Evolutionary conservation across 2,329 filamentous ascomycete species (phyloP).

Genomic region (Fusarium buharicum): DNA sequence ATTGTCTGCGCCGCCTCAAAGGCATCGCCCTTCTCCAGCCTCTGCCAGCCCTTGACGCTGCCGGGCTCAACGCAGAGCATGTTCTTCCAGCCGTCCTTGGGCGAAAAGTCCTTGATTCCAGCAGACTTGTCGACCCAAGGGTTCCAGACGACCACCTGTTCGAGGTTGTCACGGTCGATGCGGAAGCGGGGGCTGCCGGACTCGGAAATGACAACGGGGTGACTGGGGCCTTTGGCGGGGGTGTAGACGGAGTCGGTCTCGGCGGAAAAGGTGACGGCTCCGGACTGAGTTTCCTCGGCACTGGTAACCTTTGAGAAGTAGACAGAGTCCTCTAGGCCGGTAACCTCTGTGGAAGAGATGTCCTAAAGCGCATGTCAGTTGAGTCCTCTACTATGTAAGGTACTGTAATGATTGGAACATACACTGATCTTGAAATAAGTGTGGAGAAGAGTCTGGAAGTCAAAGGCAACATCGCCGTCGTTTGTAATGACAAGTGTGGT

Average conservation of each 20-base stretch:
- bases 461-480: constrained; percentile 82
- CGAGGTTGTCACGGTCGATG: constrained; percentile 84
- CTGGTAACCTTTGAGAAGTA: constrained; percentile 88
- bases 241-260: constrained; percentile 93
- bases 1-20: constrained; percentile 72
- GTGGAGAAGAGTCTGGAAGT: constrained; percentile 92
- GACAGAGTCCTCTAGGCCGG: constrained; percentile 77
- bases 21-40: constrained; percentile 80
- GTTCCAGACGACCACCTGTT: constrained; percentile 96
- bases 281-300: constrained; percentile 71
- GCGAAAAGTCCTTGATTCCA: constrained; percentile 85
- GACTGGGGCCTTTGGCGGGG: constrained; percentile 68
- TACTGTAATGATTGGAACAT: constrained; percentile 46
- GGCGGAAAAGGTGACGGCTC: constrained; percentile 73
- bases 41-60: constrained; percentile 82
- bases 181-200: constrained; percentile 73
- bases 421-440: constrained; percentile 88
- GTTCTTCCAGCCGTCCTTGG: constrained; percentile 88
- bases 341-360: constrained; percentile 76
- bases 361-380: constrained; percentile 65
- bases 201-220: constrained; percentile 69
- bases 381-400: background rate
- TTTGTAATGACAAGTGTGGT: constrained; percentile 91
- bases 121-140: constrained; percentile 89
- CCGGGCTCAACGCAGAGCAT: constrained; percentile 97